Evolutionary conservation across 73 alveolate genomes (phyloP), one percentile per base, ranked within the genome.

Genomic region (Stentor roeselii): DNA sequence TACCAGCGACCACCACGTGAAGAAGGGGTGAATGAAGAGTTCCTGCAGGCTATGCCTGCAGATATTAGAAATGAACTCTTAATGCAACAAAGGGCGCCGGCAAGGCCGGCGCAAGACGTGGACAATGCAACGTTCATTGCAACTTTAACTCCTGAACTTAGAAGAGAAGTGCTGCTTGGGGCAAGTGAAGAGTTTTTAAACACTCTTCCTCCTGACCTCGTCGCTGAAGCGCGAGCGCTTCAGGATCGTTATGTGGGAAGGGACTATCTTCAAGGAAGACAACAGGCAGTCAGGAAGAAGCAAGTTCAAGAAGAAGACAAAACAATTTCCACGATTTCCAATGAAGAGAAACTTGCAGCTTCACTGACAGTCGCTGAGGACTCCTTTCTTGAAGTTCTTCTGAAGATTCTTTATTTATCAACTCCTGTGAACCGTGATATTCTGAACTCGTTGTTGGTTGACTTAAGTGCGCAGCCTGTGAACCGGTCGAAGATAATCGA

Each of bases 41-140:
- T 76, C 39, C 39, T 76, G 39, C 60, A 37, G 6, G 84, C 84
- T 0, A 15, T 76, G 3, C 84, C 84, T n/a, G 35, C 67, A 21
- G 84, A 76, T 39, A 1, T 76, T 27, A 37, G 84, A 35, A n/a
- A 15, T 0, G 84, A 76, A 76, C 82, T 76, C 6, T 15, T 76
- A 21, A n/a, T 27, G 3, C 84, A 76, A 40, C 84, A 76, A 35
- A 76, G 80, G 37, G 50, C 80, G 34, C 41, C 80, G 11, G 21
- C 21, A 21, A 67, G 80, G 2, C 90, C 58, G 76, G 87, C 94
- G 15, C 89, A 88, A 42, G 80, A 84, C n/a, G 83, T 90, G 91
- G 96, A 90, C 39, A 59, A 86, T 35, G 96, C 93, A 6, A 86
- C 96, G 31, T 90, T 90, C 83, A 41, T 90, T 11, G 96, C 96